Conservation (phyloP, 1,284 basidiomycete genomes). For the Sporisorium iseilematis-ciliati region DNA sequence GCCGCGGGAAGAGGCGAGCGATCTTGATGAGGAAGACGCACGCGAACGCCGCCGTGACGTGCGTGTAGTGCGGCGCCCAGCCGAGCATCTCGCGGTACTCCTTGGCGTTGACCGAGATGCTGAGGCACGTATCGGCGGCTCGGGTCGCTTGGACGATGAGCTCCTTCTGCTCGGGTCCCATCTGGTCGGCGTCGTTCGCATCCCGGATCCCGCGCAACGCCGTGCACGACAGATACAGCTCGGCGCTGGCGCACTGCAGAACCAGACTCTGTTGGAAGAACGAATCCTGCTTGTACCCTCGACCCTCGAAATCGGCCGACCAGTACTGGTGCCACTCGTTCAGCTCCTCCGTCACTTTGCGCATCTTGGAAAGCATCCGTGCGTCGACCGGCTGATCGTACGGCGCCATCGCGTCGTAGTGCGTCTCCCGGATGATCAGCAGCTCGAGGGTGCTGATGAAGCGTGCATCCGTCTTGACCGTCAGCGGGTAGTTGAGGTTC, state of each 20-base stretch:
- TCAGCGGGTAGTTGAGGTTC: slow-evolving; percentile 83
- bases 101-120: slow-evolving; percentile 81
- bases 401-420: slow-evolving; percentile 84
- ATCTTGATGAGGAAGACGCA: slow-evolving; percentile 92
- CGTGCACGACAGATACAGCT: slow-evolving; percentile 92
- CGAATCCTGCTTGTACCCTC: slow-evolving; percentile 84
- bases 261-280: slow-evolving; percentile 85
- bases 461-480: slow-evolving; percentile 86
- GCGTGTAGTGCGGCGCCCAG: slow-evolving; percentile 92
- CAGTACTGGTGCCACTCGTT: slow-evolving; percentile 91
- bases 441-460: slow-evolving; percentile 85
- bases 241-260: slow-evolving; percentile 88
- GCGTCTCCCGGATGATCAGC: slow-evolving; percentile 88
- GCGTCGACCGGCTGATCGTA: slow-evolving; percentile 87
- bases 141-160: slow-evolving; percentile 93
- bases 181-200: slow-evolving; percentile 87
- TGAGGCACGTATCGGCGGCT: slow-evolving; percentile 84
- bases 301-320: slow-evolving; percentile 80
- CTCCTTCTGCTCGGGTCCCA: slow-evolving; percentile 91
- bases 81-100: slow-evolving; percentile 82
- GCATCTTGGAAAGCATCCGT: slow-evolving; percentile 84
- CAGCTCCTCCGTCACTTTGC: slow-evolving; percentile 83
- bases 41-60: slow-evolving; percentile 91
- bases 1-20: slow-evolving; percentile 84
- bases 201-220: slow-evolving; percentile 78